Evolutionary conservation across 139 green algal species (phyloP).

Genomic region (Chlorella sp.): DNA sequence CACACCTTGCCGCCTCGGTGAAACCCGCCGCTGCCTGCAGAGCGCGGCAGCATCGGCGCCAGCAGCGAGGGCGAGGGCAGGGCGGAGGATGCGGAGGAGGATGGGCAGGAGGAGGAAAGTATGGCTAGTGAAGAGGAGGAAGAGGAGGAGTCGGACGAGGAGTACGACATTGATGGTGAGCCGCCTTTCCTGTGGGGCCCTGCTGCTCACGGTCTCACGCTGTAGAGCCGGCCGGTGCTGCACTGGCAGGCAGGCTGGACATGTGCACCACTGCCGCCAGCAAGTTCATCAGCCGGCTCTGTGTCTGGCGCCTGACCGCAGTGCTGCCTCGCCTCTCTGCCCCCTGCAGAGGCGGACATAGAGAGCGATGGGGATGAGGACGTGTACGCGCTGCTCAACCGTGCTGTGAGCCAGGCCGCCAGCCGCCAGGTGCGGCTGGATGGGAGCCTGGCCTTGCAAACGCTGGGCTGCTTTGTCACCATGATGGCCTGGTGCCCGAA

Average conservation of each 20-base stretch:
- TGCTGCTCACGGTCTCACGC: too few species aligned
- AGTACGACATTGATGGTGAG: constrained; percentile 15
- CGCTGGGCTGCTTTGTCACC: too few species aligned
- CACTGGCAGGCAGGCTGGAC: too few species aligned
- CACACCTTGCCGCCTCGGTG: too few species aligned
- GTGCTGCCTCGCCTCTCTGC: too few species aligned
- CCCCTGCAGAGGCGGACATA: not conserved
- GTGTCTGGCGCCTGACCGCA: too few species aligned
- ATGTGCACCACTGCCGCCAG: too few species aligned
- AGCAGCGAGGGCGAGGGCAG: not conserved
- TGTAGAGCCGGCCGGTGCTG: too few species aligned
- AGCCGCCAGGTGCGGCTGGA: not conserved
- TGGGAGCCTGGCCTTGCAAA: too few species aligned
- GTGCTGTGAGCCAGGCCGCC: not conserved
- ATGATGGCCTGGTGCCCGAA: too few species aligned
- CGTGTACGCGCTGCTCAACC: not conserved
- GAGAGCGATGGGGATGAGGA: constrained; percentile 2
- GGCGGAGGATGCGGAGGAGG: not conserved
- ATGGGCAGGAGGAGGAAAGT: not conserved
- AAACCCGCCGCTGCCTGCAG: not conserved
- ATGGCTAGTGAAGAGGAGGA: constrained; percentile 1
- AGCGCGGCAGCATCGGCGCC: not conserved
- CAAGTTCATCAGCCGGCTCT: too few species aligned
- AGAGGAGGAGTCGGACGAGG: constrained; percentile 19
- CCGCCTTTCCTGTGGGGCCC: too few species aligned